Conservation (phyloP, 2,329 filamentous ascomycete species). For the Pseudogymnoascus sp. region DNA sequence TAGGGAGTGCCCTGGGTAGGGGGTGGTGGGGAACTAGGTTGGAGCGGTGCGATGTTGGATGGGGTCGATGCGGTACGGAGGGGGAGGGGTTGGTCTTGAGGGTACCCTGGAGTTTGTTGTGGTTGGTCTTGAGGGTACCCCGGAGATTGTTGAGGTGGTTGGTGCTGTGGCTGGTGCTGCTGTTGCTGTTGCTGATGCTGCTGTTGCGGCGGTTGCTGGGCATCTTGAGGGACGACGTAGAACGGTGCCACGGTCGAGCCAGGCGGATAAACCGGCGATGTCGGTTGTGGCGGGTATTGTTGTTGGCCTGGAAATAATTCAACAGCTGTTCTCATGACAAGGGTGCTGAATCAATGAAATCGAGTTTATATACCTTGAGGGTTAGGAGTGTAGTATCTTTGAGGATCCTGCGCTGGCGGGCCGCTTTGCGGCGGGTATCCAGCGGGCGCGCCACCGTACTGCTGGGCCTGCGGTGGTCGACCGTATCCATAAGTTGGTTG, state of each 20-base stretch:
- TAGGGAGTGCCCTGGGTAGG: slow-evolving; percentile 41
- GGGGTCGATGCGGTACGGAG: background rate
- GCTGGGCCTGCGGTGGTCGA: slow-evolving; percentile 6
- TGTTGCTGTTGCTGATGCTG: slow-evolving; percentile 22
- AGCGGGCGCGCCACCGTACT: slow-evolving; percentile 20
- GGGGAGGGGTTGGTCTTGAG: slow-evolving; percentile 40
- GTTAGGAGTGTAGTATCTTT: slow-evolving; percentile 61
- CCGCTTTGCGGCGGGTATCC: slow-evolving; percentile 29
- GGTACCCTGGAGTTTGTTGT: slow-evolving; percentile 42
- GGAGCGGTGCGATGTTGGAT: slow-evolving; percentile 29
- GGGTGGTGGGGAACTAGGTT: slow-evolving; percentile 46
- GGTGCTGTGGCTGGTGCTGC: slow-evolving; percentile 40
- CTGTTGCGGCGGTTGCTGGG: slow-evolving; percentile 29
- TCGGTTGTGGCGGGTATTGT: slow-evolving; percentile 40
- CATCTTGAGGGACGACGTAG: slow-evolving; percentile 51
- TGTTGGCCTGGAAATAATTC: slow-evolving; percentile 25
- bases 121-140: slow-evolving; percentile 47
- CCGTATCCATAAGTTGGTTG: slow-evolving; percentile 66
- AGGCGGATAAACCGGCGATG: slow-evolving; percentile 45
- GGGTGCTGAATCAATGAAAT: slow-evolving; percentile 1
- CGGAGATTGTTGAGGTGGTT: slow-evolving; percentile 45
- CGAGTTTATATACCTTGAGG: slow-evolving; percentile 31
- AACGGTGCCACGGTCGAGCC: slow-evolving; percentile 52
- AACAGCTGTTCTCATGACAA: slow-evolving; percentile 12
- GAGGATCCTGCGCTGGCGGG: slow-evolving; percentile 49